Evolutionary conservation across 495 filamentous ascomycete genomes (phyloP).

Genomic region (Immersiella caudata): DNA sequence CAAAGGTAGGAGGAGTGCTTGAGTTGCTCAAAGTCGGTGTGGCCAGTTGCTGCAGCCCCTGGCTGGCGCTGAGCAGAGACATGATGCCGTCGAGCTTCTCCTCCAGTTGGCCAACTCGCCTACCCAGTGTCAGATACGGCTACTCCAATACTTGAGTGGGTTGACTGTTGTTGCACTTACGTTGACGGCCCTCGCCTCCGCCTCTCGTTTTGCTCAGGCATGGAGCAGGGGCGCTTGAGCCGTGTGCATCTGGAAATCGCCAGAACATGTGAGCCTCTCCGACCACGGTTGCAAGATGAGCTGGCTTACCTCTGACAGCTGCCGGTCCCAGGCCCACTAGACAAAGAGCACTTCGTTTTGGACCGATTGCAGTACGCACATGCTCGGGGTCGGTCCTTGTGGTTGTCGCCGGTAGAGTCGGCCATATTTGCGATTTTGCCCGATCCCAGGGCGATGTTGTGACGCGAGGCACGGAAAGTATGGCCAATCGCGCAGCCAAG

Average conservation of each 20-base stretch:
- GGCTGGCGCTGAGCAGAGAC: slow-evolving; percentile 31
- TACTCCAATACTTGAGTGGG: background rate
- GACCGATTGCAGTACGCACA: slow-evolving; percentile 26
- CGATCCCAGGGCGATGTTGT: background rate
- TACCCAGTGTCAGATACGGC: background rate
- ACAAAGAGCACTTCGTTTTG: slow-evolving; percentile 28
- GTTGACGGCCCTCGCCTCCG: slow-evolving; percentile 17
- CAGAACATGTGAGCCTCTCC: background rate
- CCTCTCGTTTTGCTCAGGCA: slow-evolving; percentile 13
- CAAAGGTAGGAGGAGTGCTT: slow-evolving; percentile 16
- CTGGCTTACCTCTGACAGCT: slow-evolving; percentile 20
- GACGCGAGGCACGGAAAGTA: background rate
- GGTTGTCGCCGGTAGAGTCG: slow-evolving; percentile 5
- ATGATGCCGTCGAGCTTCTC: slow-evolving; percentile 40
- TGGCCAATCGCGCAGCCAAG: background rate
- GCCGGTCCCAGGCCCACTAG: slow-evolving; percentile 15
- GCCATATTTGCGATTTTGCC: slow-evolving; percentile 15
- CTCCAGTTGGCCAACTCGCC: slow-evolving; percentile 37
- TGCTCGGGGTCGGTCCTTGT: slow-evolving; percentile 16
- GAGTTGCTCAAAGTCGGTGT: background rate
- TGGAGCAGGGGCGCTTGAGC: slow-evolving; percentile 11
- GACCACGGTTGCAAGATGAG: too few species aligned
- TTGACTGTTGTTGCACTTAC: slow-evolving; percentile 11
- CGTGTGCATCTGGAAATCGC: slow-evolving; percentile 13
- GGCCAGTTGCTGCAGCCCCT: slow-evolving; percentile 24